phyloP scores from a whole-genome alignment of 176 grass and related monocot genomes.

The Saccharum spontaneum region DNA sequence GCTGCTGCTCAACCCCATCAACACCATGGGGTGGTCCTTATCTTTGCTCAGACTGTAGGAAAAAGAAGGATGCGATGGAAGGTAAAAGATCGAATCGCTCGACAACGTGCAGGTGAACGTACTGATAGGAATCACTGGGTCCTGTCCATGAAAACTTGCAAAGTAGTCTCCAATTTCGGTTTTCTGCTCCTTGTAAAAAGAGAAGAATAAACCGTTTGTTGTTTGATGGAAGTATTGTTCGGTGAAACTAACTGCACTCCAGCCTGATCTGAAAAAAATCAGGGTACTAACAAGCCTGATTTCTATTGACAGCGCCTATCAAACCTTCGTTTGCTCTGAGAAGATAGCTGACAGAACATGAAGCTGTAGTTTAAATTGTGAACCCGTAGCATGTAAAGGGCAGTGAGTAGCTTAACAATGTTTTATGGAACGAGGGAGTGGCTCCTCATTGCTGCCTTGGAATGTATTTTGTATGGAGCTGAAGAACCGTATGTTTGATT shows the following conservation, averaged over 20 bases:
- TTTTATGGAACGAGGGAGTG: background rate
- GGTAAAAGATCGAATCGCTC: slow-evolving; percentile 70
- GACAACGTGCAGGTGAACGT: slow-evolving; percentile 47
- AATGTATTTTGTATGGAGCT: slow-evolving; percentile 33
- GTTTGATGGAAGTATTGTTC: slow-evolving; percentile 38
- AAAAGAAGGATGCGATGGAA: slow-evolving; percentile 99
- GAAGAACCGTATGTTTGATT: background rate
- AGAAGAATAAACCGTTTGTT: slow-evolving; percentile 37
- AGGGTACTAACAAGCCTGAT: slow-evolving; percentile 32
- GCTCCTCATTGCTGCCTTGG: slow-evolving; percentile 3
- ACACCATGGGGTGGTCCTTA: slow-evolving; percentile 61
- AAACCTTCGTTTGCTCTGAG: slow-evolving; percentile 26
- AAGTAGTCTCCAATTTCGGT: slow-evolving; percentile 23
- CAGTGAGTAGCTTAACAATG: slow-evolving; percentile 18
- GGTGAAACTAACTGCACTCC: slow-evolving; percentile 51
- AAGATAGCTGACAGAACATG: slow-evolving; percentile 23
- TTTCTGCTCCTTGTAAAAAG: slow-evolving; percentile 49
- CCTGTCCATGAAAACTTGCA: slow-evolving; percentile 33
- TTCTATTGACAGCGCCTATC: slow-evolving; percentile 19
- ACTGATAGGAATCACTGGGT: background rate
- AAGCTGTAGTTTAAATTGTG: slow-evolving; percentile 27
- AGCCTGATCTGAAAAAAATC: slow-evolving; percentile 32
- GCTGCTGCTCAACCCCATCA: slow-evolving; percentile 53
- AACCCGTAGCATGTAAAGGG: slow-evolving; percentile 36
- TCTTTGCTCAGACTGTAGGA: slow-evolving; percentile 83